Base-by-base conservation (phyloP, 768 basidiomycete species). In the Pleurotus ostreatus region DNA sequence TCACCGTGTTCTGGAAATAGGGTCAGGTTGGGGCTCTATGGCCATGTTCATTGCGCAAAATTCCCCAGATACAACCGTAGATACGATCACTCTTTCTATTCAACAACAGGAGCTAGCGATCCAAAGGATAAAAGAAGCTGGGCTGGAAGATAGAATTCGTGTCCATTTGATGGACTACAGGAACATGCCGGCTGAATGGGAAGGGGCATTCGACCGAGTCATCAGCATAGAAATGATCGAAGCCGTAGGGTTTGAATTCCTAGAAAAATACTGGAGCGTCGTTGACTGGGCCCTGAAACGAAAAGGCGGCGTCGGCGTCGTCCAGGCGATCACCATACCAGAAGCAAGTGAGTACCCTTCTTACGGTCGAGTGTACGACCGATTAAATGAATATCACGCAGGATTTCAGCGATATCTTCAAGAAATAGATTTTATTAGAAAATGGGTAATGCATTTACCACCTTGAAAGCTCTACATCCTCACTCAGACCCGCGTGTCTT, bases 171-270 rank as follows among this genome's bases (percentile, higher is more conserved):
- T 91, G 80, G 89, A 89, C 61, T 92, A 89, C 64, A 70, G 88
- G 20, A 71, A 74, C 40, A 79, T 88, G 74, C 86, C 85, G 1
- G 54, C 67, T 2, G 79, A 82, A 25, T 90, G 87, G 88, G 70
- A 79, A 60, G 79, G 79, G 16, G 61, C 70, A 5, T 92, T 91
- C 62, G 85, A 90, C 61, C 68, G 88, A 7, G 74, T 91, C 16
- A 76, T 91, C 23, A 88, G 86, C 58, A 74, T 89, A 47, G 88
- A 89, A 72, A 89, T 90, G 88, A 80, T 90, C 4, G 88, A 89
- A 64, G 84, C 82, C 0, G 87, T 91, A 7, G 88, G 86, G 4
- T 70, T 73, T 45, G 85, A 88, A 59, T 89, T 81, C 63, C 69
- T 89, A 61, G 75, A 80, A 53, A 77, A 72, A 40, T 90, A 87